Evolutionary conservation across 306 rosid species (phyloP).

Genomic region (Myrica gale): DNA sequence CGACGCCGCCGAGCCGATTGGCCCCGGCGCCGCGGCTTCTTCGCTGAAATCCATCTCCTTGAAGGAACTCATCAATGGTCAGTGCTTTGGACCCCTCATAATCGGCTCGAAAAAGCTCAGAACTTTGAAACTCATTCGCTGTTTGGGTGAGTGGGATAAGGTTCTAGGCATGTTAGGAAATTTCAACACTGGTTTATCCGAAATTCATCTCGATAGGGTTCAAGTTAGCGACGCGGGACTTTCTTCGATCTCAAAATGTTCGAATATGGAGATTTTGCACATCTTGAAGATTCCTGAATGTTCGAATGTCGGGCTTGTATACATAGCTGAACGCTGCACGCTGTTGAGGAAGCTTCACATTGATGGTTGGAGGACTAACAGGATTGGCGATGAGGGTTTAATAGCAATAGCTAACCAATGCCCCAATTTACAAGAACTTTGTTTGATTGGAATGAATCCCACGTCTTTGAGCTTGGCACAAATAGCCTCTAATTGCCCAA

Average conservation of each 20-base stretch:
- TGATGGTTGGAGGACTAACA: slow-evolving; percentile 91
- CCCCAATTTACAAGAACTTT: slow-evolving; percentile 81
- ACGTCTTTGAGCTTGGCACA: slow-evolving; percentile 72
- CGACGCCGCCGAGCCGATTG: slow-evolving; percentile 68
- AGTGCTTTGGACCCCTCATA: slow-evolving; percentile 83
- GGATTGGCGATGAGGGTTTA: slow-evolving; percentile 88
- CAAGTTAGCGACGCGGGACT: slow-evolving; percentile 80
- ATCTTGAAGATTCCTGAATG: slow-evolving; percentile 93
- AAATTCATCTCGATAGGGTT: slow-evolving; percentile 85
- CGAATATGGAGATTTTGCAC: slow-evolving; percentile 80
- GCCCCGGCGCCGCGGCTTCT: slow-evolving; percentile 66
- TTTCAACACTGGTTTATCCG: slow-evolving; percentile 50
- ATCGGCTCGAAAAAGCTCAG: slow-evolving; percentile 71
- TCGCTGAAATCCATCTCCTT: slow-evolving; percentile 70
- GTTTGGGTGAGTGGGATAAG: slow-evolving; percentile 94
- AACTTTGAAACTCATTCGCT: slow-evolving; percentile 81
- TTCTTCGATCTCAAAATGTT: slow-evolving; percentile 64
- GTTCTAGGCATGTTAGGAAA: slow-evolving; percentile 54
- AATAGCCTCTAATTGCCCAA: slow-evolving; percentile 77
- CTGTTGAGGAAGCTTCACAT: slow-evolving; percentile 86
- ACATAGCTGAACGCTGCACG: slow-evolving; percentile 76
- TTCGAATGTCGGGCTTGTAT: slow-evolving; percentile 65
- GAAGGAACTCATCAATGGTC: slow-evolving; percentile 87
- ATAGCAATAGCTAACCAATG: slow-evolving; percentile 72
- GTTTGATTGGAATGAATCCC: slow-evolving; percentile 89